Conservation (phyloP, 768 basidiomycete genomes). For the Dendrothele bispora region DNA sequence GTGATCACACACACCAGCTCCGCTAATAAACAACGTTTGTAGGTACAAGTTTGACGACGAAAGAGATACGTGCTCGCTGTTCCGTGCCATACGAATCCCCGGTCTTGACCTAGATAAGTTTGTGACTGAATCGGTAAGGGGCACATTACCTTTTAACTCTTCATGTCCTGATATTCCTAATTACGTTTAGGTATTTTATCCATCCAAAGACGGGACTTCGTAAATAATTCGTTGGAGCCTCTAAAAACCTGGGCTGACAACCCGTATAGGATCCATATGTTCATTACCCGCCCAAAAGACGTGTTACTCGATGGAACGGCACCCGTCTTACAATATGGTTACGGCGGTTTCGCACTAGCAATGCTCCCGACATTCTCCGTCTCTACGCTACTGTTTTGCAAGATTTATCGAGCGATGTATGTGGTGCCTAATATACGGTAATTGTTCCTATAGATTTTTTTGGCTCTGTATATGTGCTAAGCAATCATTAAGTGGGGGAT, state of each 20-base stretch:
- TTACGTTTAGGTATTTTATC: neutral
- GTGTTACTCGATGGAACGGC: neutral
- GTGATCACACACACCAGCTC: no score
- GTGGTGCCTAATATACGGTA: conserved; percentile 4
- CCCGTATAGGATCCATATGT: conserved; percentile 1
- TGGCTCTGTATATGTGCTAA: no score
- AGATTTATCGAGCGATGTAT: conserved; percentile 4
- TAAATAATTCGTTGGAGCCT: neutral
- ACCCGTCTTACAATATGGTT: neutral
- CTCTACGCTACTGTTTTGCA: conserved; percentile 4
- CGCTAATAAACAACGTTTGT: neutral
- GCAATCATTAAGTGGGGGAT: neutral
- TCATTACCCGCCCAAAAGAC: conserved; percentile 1
- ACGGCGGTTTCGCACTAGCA: conserved; percentile 3
- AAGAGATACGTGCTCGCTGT: neutral
- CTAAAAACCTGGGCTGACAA: neutral
- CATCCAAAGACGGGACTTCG: conserved; percentile 4
- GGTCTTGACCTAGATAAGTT: neutral
- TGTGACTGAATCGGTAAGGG: conserved; percentile 4
- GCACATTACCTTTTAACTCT: neutral
- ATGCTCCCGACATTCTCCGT: conserved; percentile 3
- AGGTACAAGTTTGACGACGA: conserved; percentile 2
- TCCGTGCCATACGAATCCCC: conserved; percentile 2
- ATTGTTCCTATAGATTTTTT: neutral
- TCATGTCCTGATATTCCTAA: neutral